phyloP scores from a whole-genome alignment of 2,329 filamentous ascomycete genomes.

The Scolecobasidium constrictum region DNA sequence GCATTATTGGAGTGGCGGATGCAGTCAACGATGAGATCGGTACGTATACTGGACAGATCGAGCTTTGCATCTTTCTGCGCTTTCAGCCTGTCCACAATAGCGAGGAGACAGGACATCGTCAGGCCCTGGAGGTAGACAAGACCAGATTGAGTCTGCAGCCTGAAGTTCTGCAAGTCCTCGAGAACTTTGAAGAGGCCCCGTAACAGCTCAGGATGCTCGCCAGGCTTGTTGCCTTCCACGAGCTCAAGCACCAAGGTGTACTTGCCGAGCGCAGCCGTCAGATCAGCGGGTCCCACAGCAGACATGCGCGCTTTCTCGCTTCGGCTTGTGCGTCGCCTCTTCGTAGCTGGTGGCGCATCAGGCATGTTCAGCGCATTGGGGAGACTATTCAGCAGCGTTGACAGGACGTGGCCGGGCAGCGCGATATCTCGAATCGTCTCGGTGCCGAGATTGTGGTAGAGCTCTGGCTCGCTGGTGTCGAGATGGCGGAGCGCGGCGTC shows the following conservation, averaged over 20 bases:
- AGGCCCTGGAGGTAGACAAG: conserved; percentile 84
- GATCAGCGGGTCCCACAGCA: conserved; percentile 51
- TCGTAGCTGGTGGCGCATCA: conserved; percentile 61
- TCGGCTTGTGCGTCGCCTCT: conserved; percentile 68
- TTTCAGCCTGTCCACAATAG: conserved; percentile 73
- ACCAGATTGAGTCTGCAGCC: conserved; percentile 70
- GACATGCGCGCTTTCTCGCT: conserved; percentile 54
- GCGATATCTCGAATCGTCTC: conserved; percentile 60
- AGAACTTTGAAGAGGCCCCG: conserved; percentile 72
- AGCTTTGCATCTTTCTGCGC: conserved; percentile 44
- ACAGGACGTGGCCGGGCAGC: conserved; percentile 6
- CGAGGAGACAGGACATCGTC: conserved; percentile 68
- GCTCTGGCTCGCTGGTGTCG: conserved; percentile 19
- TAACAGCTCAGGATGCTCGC: conserved; percentile 64
- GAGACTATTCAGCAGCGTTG: conserved; percentile 24
- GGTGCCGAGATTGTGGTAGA: conserved; percentile 37
- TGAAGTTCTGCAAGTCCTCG: conserved; percentile 78
- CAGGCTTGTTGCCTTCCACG: conserved; percentile 69
- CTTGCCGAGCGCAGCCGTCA: conserved; percentile 58
- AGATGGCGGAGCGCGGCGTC: conserved; percentile 35
- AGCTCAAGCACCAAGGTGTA: conserved; percentile 83
- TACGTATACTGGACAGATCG: conserved; percentile 69
- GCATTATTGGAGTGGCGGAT: conserved; percentile 85
- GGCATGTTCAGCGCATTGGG: conserved; percentile 64
- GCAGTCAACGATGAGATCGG: conserved; percentile 86